Base-by-base conservation (phyloP, 768 basidiomycete species). In the Terana coerulea region DNA sequence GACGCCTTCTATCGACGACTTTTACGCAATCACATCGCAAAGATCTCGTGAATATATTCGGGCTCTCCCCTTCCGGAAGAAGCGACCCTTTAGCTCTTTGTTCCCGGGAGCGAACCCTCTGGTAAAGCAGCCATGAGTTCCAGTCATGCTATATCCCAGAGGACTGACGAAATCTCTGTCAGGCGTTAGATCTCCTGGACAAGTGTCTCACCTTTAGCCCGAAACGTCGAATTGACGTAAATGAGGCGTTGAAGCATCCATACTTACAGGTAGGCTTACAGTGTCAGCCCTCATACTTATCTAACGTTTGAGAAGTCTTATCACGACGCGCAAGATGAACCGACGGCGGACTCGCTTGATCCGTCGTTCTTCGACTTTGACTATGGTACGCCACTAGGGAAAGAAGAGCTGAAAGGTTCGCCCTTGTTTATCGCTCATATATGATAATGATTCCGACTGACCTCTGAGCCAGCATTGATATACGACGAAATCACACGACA, bases 281-380 rank as follows among this genome's bases (percentile, higher is more conserved):
- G 14, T 12, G 7, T 19, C 12, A n/a, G 34, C 30, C 17, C 17
- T 12, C 12, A 29, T 26, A 24, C 17, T 22, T 24, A 37, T 30
- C 14, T 21, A 19, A 17, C 44, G 8, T 28, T 15, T 14, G 36
- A 46, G 17, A 55, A 89, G 88, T 83, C 90, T 0, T 93, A 94
- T 60, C 92, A 95, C 56, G 94, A 95, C 61, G 81, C 87, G 5
- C 80, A 82, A 11, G 94, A 98, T 63, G 94, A 97, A 64, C 94
- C 95, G 0, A 78, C 80, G 1, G 92, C 94, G 1, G 74, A 80
- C 56, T 79, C 81, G 1, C 73, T 90, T 28, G 83, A 89, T 47
- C 83, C 90, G 0, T 79, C 79, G 1, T 91, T 91, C 68, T 92
- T 92, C 60, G 82, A 91, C 57, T 92, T 92, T 61, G 89, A 91